Evolutionary conservation across 2,329 filamentous ascomycete species (phyloP).

Genomic region (Gliomastix tumulicola): DNA sequence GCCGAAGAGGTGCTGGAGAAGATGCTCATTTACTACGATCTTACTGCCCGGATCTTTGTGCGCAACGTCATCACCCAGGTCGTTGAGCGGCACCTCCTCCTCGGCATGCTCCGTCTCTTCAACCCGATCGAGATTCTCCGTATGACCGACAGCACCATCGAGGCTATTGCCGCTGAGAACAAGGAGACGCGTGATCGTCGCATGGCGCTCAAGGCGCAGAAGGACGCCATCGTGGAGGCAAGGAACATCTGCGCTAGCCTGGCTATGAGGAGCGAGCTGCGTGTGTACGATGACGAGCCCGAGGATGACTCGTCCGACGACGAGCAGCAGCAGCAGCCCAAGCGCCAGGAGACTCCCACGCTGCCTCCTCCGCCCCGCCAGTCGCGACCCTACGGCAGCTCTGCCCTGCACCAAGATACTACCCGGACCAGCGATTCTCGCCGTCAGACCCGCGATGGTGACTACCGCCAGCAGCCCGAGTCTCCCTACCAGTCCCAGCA

Average conservation of each 20-base stretch:
- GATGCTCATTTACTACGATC: conserved; percentile 49
- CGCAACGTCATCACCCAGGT: conserved; percentile 46
- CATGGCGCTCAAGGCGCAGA: conserved; percentile 37
- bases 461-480: conserved; percentile 3
- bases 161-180: conserved; percentile 45
- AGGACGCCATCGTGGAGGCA: conserved; percentile 43
- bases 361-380: conserved; percentile 8
- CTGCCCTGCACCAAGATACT: conserved; percentile 17
- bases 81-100: conserved; percentile 41
- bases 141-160: conserved; percentile 35
- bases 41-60: conserved; percentile 44
- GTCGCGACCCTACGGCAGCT: conserved; percentile 19
- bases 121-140: conserved; percentile 43
- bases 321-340: conserved; percentile 14
- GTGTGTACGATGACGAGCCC: conserved; percentile 27
- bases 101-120: conserved; percentile 44
- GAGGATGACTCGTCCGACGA: conserved; percentile 23
- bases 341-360: conserved; percentile 4
- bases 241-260: conserved; percentile 40
- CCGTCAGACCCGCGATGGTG: conserved; percentile 5
- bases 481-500: conserved; percentile 4
- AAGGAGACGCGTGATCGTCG: conserved; percentile 44
- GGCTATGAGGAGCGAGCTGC: conserved; percentile 44
- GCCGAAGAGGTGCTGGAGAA: conserved; percentile 47
- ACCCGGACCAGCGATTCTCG: too few species aligned